These are phyloP conservation scores for Wickerhamomyces canadensis DNA, from an alignment of 805 yeast genomes.

Conservation along the genomic window DNA sequence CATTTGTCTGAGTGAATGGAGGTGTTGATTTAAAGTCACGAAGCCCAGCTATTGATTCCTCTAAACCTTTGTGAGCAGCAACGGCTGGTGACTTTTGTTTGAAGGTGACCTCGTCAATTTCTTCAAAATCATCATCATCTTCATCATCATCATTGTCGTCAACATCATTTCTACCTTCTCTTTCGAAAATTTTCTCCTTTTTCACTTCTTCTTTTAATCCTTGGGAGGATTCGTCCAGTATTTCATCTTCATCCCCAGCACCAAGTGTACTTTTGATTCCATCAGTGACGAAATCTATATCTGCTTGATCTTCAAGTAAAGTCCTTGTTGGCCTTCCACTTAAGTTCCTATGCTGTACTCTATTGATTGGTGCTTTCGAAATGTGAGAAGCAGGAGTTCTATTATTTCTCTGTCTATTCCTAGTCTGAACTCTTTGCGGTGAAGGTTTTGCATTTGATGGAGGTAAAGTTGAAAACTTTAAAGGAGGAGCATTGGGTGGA, in stretches of 20 bases:
- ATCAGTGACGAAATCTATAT: slow-evolving; percentile 2
- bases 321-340: slow-evolving; percentile 17
- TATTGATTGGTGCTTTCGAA: background rate
- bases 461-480: background rate
- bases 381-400: background rate
- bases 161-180: too few species aligned
- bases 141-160: background rate
- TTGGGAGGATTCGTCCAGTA: too few species aligned
- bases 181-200: too few species aligned
- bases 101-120: slow-evolving; percentile 6
- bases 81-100: background rate
- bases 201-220: too few species aligned
- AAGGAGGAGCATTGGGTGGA: background rate
- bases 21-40: slow-evolving; percentile 6
- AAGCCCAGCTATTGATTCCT: background rate
- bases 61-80: background rate
- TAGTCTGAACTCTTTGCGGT: slow-evolving; percentile 1
- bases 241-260: too few species aligned
- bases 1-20: slow-evolving; percentile 9
- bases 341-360: background rate
- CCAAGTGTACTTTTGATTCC: background rate
- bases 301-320: slow-evolving; percentile 3
- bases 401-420: background rate
- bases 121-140: slow-evolving; percentile 5
- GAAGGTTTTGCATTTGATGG: background rate